Evolutionary conservation across 768 basidiomycete species (phyloP).

Genomic region (Neoboletus subvelutipes): DNA sequence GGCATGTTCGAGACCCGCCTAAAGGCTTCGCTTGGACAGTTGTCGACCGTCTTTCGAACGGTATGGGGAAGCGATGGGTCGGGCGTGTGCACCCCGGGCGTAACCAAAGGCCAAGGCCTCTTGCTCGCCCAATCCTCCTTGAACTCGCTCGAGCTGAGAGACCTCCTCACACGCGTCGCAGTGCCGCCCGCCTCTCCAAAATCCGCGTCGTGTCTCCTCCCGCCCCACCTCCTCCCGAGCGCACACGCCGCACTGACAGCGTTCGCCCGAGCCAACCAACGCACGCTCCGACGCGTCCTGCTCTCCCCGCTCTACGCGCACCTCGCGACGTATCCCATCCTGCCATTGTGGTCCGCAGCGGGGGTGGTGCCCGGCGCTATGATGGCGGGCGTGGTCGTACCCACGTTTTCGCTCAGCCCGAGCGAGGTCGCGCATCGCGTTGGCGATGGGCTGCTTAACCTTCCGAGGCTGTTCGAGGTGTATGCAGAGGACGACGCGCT

Average conservation of each 20-base stretch:
- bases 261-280: conserved; percentile 75
- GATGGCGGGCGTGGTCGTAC: conserved; percentile 55
- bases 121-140: conserved; percentile 82
- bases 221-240: conserved; percentile 51
- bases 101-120: conserved; percentile 66
- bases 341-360: conserved; percentile 60
- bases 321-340: conserved; percentile 66
- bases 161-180: conserved; percentile 34
- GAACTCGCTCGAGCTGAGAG: conserved; percentile 71
- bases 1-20: conserved; percentile 69
- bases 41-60: conserved; percentile 58
- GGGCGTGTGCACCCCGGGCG: conserved; percentile 54
- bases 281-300: conserved; percentile 77
- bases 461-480: conserved; percentile 91
- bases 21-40: conserved; percentile 53
- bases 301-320: conserved; percentile 77
- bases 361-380: conserved; percentile 13
- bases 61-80: conserved; percentile 50
- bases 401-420: conserved; percentile 91
- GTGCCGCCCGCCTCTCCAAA: conserved; percentile 9
- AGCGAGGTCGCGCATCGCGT: conserved; percentile 86
- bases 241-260: conserved; percentile 55
- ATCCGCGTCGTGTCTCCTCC: conserved; percentile 41
- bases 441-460: conserved; percentile 91
- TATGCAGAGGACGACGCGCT: conserved; percentile 92